A percentile compares a stretch with the other conserved stretches of the same genome.
Evolutionary conservation across 441 rosid species (phyloP).

Genomic region (Eutrema salsugineum): DNA sequence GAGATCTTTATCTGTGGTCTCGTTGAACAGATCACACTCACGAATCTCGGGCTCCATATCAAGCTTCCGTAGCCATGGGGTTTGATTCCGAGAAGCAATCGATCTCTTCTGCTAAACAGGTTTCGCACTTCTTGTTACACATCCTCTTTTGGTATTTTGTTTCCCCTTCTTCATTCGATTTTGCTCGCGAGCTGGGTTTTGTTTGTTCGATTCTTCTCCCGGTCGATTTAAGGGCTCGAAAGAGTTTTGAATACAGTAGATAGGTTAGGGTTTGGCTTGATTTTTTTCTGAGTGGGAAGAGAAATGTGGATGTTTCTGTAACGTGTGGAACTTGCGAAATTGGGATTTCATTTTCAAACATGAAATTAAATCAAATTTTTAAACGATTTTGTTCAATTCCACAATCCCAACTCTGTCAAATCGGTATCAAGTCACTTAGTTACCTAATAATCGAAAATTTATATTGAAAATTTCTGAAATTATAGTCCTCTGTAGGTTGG

Average conservation of each 20-base stretch:
- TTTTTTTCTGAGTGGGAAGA: background rate
- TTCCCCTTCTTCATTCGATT: background rate
- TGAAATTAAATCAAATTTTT: background rate
- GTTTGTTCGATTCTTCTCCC: background rate
- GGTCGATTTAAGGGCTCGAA: background rate
- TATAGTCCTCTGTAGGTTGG: conserved; percentile 40
- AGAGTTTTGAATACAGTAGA: background rate
- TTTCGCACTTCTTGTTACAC: conserved; percentile 9
- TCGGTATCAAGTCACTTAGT: background rate
- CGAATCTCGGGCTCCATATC: conserved; percentile 13
- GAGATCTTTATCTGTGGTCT: background rate
- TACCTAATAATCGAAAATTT: background rate
- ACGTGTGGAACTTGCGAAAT: background rate
- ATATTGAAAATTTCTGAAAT: background rate
- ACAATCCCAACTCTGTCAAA: background rate
- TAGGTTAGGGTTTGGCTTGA: conserved; percentile 3
- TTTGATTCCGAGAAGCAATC: conserved; percentile 54
- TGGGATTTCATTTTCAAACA: background rate
- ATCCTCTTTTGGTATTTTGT: background rate
- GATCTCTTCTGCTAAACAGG: conserved; percentile 48
- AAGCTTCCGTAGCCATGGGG: conserved; percentile 44
- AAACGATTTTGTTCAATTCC: background rate
- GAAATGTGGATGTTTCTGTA: background rate
- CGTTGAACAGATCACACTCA: background rate
- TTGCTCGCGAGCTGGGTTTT: background rate